phyloP scores from a whole-genome alignment of 208 protist species.

The Trypanosomatidae sp. region DNA sequence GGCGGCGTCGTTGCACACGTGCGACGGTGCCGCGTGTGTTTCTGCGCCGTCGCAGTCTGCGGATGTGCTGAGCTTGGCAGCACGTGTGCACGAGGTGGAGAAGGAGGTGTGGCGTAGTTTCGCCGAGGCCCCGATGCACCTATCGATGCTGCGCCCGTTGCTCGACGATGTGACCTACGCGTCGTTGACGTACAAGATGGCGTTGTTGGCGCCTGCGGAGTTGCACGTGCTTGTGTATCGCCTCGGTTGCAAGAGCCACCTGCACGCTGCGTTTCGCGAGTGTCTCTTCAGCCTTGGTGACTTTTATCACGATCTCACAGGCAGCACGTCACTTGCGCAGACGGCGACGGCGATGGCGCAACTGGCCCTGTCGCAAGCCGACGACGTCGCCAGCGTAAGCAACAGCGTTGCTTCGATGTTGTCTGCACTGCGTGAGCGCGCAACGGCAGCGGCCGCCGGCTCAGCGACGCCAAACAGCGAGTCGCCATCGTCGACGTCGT shows the following conservation, averaged over 20 bases:
- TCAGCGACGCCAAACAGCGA: neutral
- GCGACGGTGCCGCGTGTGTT: too few relatives aligned
- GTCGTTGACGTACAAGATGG: neutral
- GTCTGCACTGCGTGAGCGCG: constrained; percentile 3
- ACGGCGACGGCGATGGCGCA: too few relatives aligned
- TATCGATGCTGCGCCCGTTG: constrained; percentile 5
- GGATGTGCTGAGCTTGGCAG: too few relatives aligned
- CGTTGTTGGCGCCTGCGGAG: neutral
- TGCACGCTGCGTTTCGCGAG: constrained; percentile 6
- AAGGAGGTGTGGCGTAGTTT: constrained; percentile 10
- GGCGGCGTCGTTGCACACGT: too few relatives aligned
- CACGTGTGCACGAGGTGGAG: constrained; percentile 1
- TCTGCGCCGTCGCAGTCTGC: too few relatives aligned
- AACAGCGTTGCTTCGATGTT: too few relatives aligned
- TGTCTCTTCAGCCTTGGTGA: too few relatives aligned
- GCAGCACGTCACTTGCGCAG: too few relatives aligned
- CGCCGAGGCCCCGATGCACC: constrained; percentile 3
- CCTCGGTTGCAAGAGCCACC: constrained; percentile 5
- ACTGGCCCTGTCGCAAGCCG: too few relatives aligned
- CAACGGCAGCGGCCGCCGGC: neutral
- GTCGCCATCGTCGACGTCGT: neutral
- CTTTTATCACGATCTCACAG: too few relatives aligned
- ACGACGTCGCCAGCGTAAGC: too few relatives aligned
- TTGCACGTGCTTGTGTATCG: constrained; percentile 12
- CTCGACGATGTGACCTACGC: neutral